Base-by-base conservation (phyloP, 495 filamentous ascomycete genomes). In the Aspergillus sclerotioniger region DNA sequence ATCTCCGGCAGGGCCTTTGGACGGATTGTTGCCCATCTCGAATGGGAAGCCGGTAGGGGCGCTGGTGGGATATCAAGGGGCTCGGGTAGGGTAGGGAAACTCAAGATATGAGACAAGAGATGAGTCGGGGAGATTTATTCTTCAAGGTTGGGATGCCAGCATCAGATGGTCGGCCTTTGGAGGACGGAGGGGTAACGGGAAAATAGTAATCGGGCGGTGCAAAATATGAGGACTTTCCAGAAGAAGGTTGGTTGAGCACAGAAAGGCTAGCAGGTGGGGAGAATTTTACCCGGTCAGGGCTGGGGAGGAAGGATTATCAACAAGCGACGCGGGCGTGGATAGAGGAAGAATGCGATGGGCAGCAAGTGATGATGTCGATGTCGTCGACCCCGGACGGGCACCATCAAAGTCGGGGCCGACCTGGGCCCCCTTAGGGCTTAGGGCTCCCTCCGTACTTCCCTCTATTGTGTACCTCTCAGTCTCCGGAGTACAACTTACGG, bases 21-120 rank as follows among this genome's bases (percentile, higher is more conserved):
- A 79, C 67, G 76, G 76, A 66, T 73, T 79, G 67, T 79, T 79
- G 58, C 76, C 76, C 76, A 79, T 79, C 57, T 67, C 67, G 68
- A 67, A 68, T 58, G 69, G 64, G 64, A 67, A 66, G 65, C 52
- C 39, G 45, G 20, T 47, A 33, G 45, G 54, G 32, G 20, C 16
- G 25, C n/a, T 28, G n/a, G 58, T 53, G 53, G 53, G 31, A n/a
- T 1, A 55, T 32, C 54, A 51, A 48, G 45, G 45, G 31, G 55
- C 51, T 47, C 37, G 53, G 46, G 35, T 28, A 29, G 31, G 43
- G 19, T 31, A 19, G 59, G 10, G 25, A 44, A 25, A n/a, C 3
- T 32, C n/a, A 20, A 53, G 21, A 52, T 37, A 33, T 19, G 17
- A 20, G 48, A 45, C 9, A 33, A 28, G 49, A 39, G 47, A 49